Evolutionary conservation across 805 yeast species (phyloP).

Genomic region (Candida cerambycidarum): DNA sequence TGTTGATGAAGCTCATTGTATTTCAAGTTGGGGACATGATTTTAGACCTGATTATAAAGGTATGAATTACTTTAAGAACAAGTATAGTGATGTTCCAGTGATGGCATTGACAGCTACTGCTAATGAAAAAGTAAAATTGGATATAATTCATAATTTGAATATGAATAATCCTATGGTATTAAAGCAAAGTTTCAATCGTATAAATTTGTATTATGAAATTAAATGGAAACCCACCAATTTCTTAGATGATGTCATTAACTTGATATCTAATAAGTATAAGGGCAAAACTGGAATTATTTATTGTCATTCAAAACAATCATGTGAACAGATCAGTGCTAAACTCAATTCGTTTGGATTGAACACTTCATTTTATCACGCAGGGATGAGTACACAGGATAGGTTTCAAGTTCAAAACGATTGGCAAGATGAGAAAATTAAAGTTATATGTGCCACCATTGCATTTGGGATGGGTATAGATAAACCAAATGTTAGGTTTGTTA

Average conservation of each 20-base stretch:
- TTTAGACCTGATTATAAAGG: slow-evolving; percentile 94
- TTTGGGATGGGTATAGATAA: slow-evolving; percentile 99
- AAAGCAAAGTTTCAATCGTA: slow-evolving; percentile 90
- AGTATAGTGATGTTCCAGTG: slow-evolving; percentile 79
- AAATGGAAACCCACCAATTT: slow-evolving; percentile 58
- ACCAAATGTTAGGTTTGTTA: slow-evolving; percentile 89
- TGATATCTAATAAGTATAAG: slow-evolving; percentile 50
- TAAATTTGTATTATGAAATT: slow-evolving; percentile 79
- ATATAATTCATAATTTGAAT: slow-evolving; percentile 76
- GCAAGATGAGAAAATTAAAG: slow-evolving; percentile 71
- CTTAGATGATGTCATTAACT: slow-evolving; percentile 57
- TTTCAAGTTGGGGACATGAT: slow-evolving; percentile 98
- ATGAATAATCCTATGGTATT: slow-evolving; percentile 61
- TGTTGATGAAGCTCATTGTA: slow-evolving; percentile 98
- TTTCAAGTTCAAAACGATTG: slow-evolving; percentile 70
- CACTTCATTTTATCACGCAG: slow-evolving; percentile 87
- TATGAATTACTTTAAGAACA: slow-evolving; percentile 65
- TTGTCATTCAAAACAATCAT: slow-evolving; percentile 85
- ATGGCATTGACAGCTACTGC: slow-evolving; percentile 99
- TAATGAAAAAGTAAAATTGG: slow-evolving; percentile 82
- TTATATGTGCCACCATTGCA: slow-evolving; percentile 96
- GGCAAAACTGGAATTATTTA: slow-evolving; percentile 84
- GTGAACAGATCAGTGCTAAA: slow-evolving; percentile 75
- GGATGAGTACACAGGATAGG: slow-evolving; percentile 81
- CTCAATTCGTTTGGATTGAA: slow-evolving; percentile 60